Percentiles rank a stretch among this genome's conserved stretches.
These are phyloP conservation scores for Panaeolus cyanescens DNA, from an alignment of 768 basidiomycete genomes.

Conservation along the genomic window DNA sequence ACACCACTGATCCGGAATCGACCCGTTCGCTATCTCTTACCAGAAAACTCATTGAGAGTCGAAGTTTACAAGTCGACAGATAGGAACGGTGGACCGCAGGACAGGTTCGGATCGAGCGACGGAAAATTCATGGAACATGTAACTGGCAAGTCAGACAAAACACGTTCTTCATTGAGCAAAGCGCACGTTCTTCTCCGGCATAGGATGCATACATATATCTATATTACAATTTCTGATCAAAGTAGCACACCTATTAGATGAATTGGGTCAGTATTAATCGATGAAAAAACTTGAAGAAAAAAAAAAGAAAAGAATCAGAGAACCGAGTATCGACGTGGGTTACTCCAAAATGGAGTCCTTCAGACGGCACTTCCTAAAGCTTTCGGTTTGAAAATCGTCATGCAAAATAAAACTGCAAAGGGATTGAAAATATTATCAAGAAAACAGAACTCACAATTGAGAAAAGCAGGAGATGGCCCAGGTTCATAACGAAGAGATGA, in stretches of 20 bases:
- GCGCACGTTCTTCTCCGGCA: not conserved
- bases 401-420: slow-evolving; percentile 12
- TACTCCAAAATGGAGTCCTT: slow-evolving; percentile 40
- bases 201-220: not conserved
- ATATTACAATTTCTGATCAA: not conserved
- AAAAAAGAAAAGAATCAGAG: slow-evolving; percentile 41
- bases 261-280: slow-evolving; percentile 15
- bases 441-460: slow-evolving; percentile 7
- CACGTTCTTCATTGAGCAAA: not conserved
- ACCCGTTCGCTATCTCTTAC: not conserved
- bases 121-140: not conserved
- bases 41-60: not conserved
- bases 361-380: slow-evolving; percentile 64
- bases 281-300: slow-evolving; percentile 7
- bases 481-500: not conserved
- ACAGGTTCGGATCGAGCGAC: no score
- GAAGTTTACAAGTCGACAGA: not conserved
- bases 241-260: not conserved
- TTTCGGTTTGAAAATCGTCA: slow-evolving; percentile 51
- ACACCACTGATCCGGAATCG: not conserved
- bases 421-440: not conserved
- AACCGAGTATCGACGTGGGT: slow-evolving; percentile 54
- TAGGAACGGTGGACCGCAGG: not conserved
- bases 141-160: not conserved
- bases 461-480: not conserved